phyloP scores from a whole-genome alignment of 2,329 filamentous ascomycete species.

The Falciphora oryzae region DNA sequence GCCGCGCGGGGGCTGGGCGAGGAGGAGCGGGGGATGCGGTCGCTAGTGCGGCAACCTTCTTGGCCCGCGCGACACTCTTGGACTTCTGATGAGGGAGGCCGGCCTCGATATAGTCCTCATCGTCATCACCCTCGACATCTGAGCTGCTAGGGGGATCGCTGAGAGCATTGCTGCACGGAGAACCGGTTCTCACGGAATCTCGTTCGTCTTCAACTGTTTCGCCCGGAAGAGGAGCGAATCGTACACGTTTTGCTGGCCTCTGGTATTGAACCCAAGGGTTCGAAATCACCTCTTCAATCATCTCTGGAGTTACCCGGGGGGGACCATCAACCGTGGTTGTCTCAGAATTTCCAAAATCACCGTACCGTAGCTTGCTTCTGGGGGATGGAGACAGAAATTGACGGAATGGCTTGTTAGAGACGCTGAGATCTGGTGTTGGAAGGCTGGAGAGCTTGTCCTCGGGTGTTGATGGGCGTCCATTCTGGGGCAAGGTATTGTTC shows the following conservation, averaged over 20 bases:
- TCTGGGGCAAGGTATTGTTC: background rate
- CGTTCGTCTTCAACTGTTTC: constrained; percentile 16
- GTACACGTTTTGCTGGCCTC: constrained; percentile 24
- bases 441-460: constrained; percentile 24
- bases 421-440: constrained; percentile 39
- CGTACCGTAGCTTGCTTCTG: constrained; percentile 20
- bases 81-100: constrained; percentile 8
- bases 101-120: constrained; percentile 13
- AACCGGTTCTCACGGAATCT: constrained; percentile 3
- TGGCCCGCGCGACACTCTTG: constrained; percentile 8
- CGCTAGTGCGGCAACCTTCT: constrained; percentile 7
- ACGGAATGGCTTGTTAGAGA: constrained; percentile 46
- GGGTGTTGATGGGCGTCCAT: constrained; percentile 21
- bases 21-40: background rate
- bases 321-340: background rate
- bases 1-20: background rate
- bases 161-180: background rate
- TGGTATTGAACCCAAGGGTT: constrained; percentile 26
- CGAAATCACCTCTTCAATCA: constrained; percentile 14
- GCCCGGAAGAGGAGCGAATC: constrained; percentile 26
- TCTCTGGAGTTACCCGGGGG: too few species aligned
- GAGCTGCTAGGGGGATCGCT: constrained; percentile 2
- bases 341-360: background rate
- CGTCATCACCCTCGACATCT: constrained; percentile 10
- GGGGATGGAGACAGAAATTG: constrained; percentile 45